Evolutionary conservation across 2,329 filamentous ascomycete genomes (phyloP).

Genomic region (Colletotrichum tofieldiae): DNA sequence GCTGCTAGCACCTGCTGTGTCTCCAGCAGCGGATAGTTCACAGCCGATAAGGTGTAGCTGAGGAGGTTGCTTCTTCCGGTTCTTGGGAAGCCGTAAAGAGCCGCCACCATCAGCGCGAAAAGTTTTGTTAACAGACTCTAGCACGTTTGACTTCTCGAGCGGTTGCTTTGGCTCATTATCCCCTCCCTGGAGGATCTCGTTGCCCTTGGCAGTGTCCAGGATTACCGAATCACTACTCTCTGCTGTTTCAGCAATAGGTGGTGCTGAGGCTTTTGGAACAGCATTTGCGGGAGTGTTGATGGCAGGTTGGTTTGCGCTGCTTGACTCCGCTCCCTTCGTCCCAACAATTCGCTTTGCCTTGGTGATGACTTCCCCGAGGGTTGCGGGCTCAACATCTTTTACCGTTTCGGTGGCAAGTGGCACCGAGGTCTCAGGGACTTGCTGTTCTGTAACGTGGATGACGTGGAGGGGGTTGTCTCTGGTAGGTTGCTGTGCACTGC

Average conservation of each 20-base stretch:
- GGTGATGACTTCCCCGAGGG: neutral
- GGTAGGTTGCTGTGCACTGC: neutral
- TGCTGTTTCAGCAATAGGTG: neutral
- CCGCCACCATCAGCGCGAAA: slow-evolving; percentile 52
- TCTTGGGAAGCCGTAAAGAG: slow-evolving; percentile 53
- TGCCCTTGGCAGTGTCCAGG: neutral
- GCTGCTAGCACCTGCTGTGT: neutral
- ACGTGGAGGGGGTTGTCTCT: neutral
- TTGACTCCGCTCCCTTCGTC: neutral
- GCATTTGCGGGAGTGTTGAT: neutral
- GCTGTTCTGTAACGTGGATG: neutral
- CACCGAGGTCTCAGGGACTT: neutral
- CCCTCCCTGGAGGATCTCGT: neutral
- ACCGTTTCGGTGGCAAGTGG: neutral
- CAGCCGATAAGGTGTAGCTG: neutral
- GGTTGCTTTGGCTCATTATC: neutral
- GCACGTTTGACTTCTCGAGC: neutral
- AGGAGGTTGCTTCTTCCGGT: slow-evolving; percentile 46
- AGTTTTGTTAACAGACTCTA: slow-evolving; percentile 33
- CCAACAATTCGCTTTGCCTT: neutral
- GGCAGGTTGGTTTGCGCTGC: neutral
- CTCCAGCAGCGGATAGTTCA: neutral
- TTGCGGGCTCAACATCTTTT: neutral
- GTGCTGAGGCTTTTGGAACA: neutral
- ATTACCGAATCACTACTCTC: too few species aligned